A percentile compares a stretch with the other conserved stretches of the same genome.
Conservation (phyloP, 306 rosid species). For the Oemleria cerasiformis region DNA sequence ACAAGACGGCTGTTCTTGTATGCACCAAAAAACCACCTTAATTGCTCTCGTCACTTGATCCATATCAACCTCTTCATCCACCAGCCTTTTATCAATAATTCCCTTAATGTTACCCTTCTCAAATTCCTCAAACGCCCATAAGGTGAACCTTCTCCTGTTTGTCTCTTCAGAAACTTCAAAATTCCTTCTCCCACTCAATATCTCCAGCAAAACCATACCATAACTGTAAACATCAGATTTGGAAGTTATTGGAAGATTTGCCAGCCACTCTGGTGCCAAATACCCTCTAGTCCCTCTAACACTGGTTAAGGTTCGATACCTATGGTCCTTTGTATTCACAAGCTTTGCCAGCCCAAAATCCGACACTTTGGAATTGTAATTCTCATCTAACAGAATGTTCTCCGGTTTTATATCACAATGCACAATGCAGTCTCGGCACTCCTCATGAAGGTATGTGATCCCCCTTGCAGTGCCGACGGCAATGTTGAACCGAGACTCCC, state of each 20-base stretch:
- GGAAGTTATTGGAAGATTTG: conserved; percentile 71
- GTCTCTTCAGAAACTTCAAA: conserved; percentile 68
- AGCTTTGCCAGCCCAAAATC: conserved; percentile 93
- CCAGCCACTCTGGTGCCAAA: conserved; percentile 89
- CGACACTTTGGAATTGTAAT: conserved; percentile 66
- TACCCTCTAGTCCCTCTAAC: conserved; percentile 88
- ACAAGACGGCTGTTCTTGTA: conserved; percentile 74
- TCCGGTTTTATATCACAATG: conserved; percentile 92
- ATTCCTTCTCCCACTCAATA: conserved; percentile 77
- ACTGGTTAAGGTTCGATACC: conserved; percentile 62
- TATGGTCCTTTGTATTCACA: conserved; percentile 46
- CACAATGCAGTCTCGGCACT: conserved; percentile 82
- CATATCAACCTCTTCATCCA: conserved; percentile 49
- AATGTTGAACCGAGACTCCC: conserved; percentile 65
- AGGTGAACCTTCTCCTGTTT: conserved; percentile 53
- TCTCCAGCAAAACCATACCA: conserved; percentile 88
- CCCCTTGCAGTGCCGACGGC: conserved; percentile 85
- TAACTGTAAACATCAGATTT: conserved; percentile 74
- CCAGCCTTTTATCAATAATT: conserved; percentile 60
- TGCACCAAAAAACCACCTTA: conserved; percentile 84
- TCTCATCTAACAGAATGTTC: conserved; percentile 79
- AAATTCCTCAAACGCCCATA: conserved; percentile 76
- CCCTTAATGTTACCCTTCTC: conserved; percentile 56
- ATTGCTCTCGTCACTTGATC: conserved; percentile 59
- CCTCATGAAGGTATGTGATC: conserved; percentile 85